Conservation (phyloP, 495 filamentous ascomycete genomes). For the Pseudoneurospora amorphoporcata region DNA sequence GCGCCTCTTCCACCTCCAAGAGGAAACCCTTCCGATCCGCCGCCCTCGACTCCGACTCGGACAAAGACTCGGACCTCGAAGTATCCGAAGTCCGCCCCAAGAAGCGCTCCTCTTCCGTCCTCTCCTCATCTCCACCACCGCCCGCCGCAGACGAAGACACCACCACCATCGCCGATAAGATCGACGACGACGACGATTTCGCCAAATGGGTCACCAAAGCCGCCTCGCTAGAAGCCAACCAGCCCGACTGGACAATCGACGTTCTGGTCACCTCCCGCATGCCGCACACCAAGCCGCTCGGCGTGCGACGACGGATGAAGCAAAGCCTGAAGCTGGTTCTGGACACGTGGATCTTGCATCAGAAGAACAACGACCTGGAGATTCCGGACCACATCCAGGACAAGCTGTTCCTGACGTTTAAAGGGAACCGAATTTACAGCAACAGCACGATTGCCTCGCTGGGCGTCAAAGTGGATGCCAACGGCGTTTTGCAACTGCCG, state of each 20-base stretch:
- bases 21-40: background rate
- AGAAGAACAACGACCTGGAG: background rate
- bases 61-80: background rate
- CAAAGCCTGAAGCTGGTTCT: slow-evolving; percentile 13
- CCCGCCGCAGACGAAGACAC: background rate
- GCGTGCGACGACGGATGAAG: slow-evolving; percentile 5
- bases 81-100: background rate
- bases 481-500: slow-evolving; percentile 19
- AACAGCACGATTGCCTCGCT: slow-evolving; percentile 61
- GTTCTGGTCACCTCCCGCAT: slow-evolving; percentile 11
- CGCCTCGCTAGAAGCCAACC: background rate
- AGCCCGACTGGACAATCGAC: slow-evolving; percentile 2
- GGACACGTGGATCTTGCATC: slow-evolving; percentile 7
- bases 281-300: slow-evolving; percentile 3
- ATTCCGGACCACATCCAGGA: slow-evolving; percentile 8
- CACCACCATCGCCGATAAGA: slow-evolving; percentile 24
- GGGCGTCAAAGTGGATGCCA: slow-evolving; percentile 40
- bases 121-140: background rate
- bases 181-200: slow-evolving; percentile 75
- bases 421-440: slow-evolving; percentile 59
- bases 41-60: background rate
- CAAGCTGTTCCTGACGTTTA: slow-evolving; percentile 69
- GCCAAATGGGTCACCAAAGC: slow-evolving; percentile 26
- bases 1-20: background rate
- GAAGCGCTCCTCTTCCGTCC: background rate